phyloP scores from a whole-genome alignment of 495 filamentous ascomycete species.

The Podospora pseudocomata region DNA sequence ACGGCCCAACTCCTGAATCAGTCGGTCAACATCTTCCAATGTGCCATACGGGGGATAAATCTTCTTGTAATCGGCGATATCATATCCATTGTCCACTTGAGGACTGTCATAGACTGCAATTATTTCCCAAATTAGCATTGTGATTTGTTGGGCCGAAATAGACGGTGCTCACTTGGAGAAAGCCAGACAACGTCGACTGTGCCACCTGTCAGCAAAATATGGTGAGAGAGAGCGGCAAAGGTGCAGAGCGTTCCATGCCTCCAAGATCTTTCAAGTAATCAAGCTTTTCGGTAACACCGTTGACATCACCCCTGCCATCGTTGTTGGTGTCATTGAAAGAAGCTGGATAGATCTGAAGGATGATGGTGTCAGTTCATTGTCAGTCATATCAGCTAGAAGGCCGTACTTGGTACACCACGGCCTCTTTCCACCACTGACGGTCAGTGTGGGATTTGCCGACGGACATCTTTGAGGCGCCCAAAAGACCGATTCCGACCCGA shows the following conservation, averaged over 20 bases:
- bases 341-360: constrained; percentile 62
- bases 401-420: background rate
- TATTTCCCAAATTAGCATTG: background rate
- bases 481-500: background rate
- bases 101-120: constrained; percentile 56
- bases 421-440: background rate
- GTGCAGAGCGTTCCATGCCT: background rate
- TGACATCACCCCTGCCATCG: constrained; percentile 66
- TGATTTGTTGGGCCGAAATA: background rate
- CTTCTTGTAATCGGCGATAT: constrained; percentile 61
- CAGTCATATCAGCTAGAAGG: background rate
- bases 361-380: background rate
- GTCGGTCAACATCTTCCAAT: constrained; percentile 57
- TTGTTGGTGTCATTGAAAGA: constrained; percentile 65
- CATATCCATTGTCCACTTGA: constrained; percentile 55
- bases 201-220: background rate
- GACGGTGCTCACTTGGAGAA: constrained; percentile 43
- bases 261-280: constrained; percentile 63
- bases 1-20: constrained; percentile 54
- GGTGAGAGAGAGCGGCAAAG: background rate
- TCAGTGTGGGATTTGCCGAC: background rate
- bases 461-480: background rate
- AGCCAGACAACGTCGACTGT: constrained; percentile 62
- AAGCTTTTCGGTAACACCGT: constrained; percentile 62
- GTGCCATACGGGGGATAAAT: constrained; percentile 61